Percentiles rank a stretch among this genome's conserved stretches.
phyloP scores from a whole-genome alignment of 2,329 filamentous ascomycete species.

The Calonectria naviculata region DNA sequence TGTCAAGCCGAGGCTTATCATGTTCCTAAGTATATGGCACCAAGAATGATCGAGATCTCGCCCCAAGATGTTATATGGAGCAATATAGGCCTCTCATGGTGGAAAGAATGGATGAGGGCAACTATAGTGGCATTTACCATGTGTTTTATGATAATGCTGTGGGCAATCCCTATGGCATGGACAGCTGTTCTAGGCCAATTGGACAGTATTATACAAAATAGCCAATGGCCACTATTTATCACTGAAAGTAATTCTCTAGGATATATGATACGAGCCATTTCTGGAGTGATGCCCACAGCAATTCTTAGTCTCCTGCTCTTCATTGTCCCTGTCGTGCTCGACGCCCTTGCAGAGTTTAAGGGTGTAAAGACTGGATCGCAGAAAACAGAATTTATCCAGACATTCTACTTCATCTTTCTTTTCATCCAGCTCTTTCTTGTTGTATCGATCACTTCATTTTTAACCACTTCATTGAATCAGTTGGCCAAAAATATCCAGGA shows the following conservation, averaged over 20 bases:
- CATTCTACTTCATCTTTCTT: constrained; percentile 92
- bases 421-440: constrained; percentile 96
- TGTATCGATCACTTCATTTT: constrained; percentile 84
- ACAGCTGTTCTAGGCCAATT: constrained; percentile 86
- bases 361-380: constrained; percentile 86
- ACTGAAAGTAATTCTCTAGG: too few relatives aligned
- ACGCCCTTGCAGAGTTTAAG: constrained; percentile 76
- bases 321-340: constrained; percentile 82
- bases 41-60: constrained; percentile 90
- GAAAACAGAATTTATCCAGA: constrained; percentile 83
- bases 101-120: constrained; percentile 84
- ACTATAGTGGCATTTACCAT: constrained; percentile 73
- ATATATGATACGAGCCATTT: too few relatives aligned
- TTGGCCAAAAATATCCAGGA: constrained; percentile 63
- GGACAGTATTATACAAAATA: constrained; percentile 72
- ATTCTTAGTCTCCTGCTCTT: constrained; percentile 82
- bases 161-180: constrained; percentile 90
- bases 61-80: constrained; percentile 95
- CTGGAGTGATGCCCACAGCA: constrained; percentile 86
- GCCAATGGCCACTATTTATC: constrained; percentile 76
- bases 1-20: constrained; percentile 93
- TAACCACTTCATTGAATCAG: constrained; percentile 70
- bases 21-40: constrained; percentile 91
- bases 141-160: constrained; percentile 82
- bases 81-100: constrained; percentile 97